Evolutionary conservation across 192 early-diverging fungal genomes (phyloP), one percentile per base, ranked within the genome.

Genomic region (Entomortierella beljakovae): DNA sequence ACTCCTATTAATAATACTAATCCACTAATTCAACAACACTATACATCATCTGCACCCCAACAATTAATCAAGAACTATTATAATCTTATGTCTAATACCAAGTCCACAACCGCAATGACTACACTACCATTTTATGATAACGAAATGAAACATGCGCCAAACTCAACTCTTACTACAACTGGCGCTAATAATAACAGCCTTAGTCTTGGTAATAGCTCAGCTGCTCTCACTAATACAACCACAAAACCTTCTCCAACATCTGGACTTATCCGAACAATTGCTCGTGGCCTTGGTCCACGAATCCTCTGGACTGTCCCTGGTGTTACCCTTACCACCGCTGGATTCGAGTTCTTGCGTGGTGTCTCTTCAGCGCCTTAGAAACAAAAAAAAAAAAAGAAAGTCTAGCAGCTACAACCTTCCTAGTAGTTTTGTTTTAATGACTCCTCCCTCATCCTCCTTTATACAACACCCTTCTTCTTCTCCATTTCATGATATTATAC

Each of bases 291-390:
- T 11, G 74, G 74, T 5, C 66, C 66, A 25, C 58, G 74, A 1
- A 63, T 77, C 40, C 37, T 69, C 15, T 77, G 74, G 74, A 77
- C 74, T 1, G 67, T 77, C 13, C 74, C 74, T 0, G 74, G 74
- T 8, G 74, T 77, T 20, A 68, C 74, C 37, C 20, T 77, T 33
- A 77, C 74, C 6, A 77, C 74, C 0, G 66, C 74, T 3, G 74
- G 74, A 11, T 77, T 77, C 52, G 74, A 77, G 31, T 50, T 69
- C 38, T 46, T 77, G 22, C 65, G 74, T 18, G 61, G 33, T 22
- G 49, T 76, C 34, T 57, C 64, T n/a, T 29, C 49, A 28, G 64
- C 15, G 20, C 15, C 43, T 16, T 3, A 43, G 26, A 35, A 20
- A 37, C 11, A 11, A 34, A 6, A 7, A 51, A 51, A 51, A 18